Evolutionary conservation across 768 basidiomycete genomes (phyloP).

Genomic region (Suillus placidus): DNA sequence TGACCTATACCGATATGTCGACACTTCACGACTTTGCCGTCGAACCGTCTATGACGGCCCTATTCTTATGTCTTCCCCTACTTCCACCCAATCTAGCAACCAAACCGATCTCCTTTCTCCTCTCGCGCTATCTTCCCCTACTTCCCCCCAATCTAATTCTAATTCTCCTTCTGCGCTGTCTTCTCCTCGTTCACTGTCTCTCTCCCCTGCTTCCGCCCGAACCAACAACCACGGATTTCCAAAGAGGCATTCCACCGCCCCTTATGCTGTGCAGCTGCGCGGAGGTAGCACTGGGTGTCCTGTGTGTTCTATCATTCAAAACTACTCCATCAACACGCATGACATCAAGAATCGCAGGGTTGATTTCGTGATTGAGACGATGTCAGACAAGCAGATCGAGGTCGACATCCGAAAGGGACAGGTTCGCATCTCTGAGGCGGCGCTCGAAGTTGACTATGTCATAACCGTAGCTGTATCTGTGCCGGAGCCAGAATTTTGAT

Average conservation of each 20-base stretch:
- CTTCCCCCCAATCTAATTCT: background rate
- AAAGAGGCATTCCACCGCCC: background rate
- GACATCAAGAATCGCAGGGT: background rate
- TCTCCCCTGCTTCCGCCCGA: background rate
- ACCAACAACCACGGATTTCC: background rate
- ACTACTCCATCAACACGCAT: background rate
- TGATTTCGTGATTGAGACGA: background rate
- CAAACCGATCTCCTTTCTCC: too few species aligned
- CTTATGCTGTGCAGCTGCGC: background rate
- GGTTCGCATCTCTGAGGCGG: background rate
- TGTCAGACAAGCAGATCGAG: background rate
- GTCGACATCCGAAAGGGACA: background rate
- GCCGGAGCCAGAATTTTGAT: background rate
- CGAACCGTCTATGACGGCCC: too few species aligned
- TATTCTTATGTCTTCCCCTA: background rate
- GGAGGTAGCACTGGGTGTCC: background rate
- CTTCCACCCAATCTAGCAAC: background rate
- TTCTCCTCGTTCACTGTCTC: background rate
- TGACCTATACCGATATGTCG: background rate
- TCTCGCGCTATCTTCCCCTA: background rate
- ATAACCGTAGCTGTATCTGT: background rate
- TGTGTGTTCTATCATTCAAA: constrained; percentile 1
- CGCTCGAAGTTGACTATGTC: background rate
- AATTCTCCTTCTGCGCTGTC: background rate
- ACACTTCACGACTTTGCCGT: background rate